A percentile compares a stretch with the other conserved stretches of the same genome.
Conservation (phyloP, 345 rosid species). For the Camelina neglecta region DNA sequence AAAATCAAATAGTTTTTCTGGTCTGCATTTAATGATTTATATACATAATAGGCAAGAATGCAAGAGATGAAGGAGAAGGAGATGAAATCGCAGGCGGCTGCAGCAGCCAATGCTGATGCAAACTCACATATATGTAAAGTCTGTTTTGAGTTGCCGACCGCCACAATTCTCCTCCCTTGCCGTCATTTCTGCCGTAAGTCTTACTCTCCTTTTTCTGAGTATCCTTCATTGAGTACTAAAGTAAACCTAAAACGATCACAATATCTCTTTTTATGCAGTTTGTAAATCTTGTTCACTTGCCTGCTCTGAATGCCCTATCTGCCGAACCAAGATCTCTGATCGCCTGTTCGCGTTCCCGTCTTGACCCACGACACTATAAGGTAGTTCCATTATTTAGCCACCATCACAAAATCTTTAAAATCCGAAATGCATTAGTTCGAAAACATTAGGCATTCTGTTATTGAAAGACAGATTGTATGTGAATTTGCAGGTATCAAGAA, state of each 20-base stretch:
- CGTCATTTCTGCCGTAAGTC: constrained; percentile 95
- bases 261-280: constrained; percentile 57
- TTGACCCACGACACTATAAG: constrained; percentile 41
- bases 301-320: constrained; percentile 96
- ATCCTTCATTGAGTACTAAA: constrained; percentile 16
- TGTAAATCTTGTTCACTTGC: constrained; percentile 97
- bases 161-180: constrained; percentile 94
- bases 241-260: background rate
- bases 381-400: constrained; percentile 9
- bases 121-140: constrained; percentile 94
- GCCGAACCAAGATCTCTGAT: constrained; percentile 87
- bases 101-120: constrained; percentile 81
- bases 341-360: constrained; percentile 92
- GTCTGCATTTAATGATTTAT: constrained; percentile 24
- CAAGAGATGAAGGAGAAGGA: constrained; percentile 97
- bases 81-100: constrained; percentile 65
- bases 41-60: constrained; percentile 75
- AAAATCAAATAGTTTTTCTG: background rate
- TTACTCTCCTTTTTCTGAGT: constrained; percentile 12
- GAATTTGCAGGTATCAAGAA: constrained; percentile 29
- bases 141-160: constrained; percentile 86
- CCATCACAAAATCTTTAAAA: background rate
- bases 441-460: background rate
- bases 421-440: background rate
- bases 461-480: constrained; percentile 14